Evolutionary conservation across 2,329 filamentous ascomycete genomes (phyloP).

Genomic region (Ceratocystis cubensis): DNA sequence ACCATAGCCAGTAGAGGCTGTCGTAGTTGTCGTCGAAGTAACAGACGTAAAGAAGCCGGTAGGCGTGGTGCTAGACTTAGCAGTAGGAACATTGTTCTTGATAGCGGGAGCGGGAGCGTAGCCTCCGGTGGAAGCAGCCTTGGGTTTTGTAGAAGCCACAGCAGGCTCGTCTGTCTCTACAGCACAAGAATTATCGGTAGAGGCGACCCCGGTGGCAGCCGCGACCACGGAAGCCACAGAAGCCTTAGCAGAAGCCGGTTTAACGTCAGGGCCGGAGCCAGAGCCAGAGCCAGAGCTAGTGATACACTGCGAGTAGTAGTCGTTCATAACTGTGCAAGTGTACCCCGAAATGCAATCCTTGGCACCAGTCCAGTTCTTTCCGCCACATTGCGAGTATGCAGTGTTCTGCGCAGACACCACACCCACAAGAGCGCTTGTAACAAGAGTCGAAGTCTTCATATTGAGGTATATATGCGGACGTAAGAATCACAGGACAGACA

Average conservation of each 20-base stretch:
- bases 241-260: background rate
- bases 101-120: background rate
- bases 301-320: constrained; percentile 9
- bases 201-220: background rate
- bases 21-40: constrained; percentile 23
- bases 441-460: constrained; percentile 9
- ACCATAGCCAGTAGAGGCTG: constrained; percentile 20
- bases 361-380: background rate
- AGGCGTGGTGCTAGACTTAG: background rate
- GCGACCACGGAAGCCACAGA: background rate
- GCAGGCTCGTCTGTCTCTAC: background rate
- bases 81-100: background rate
- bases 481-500: background rate
- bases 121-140: background rate
- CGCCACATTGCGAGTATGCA: constrained; percentile 8
- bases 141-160: background rate
- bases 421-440: background rate
- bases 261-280: too few relatives aligned
- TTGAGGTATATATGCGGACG: background rate
- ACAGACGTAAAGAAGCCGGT: constrained; percentile 19
- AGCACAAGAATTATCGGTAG: background rate
- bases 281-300: background rate
- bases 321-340: constrained; percentile 3
- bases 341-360: background rate
- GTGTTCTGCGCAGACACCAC: constrained; percentile 7